Evolutionary conservation across 768 basidiomycete species (phyloP).

Genomic region (Lactifluus piperatus): DNA sequence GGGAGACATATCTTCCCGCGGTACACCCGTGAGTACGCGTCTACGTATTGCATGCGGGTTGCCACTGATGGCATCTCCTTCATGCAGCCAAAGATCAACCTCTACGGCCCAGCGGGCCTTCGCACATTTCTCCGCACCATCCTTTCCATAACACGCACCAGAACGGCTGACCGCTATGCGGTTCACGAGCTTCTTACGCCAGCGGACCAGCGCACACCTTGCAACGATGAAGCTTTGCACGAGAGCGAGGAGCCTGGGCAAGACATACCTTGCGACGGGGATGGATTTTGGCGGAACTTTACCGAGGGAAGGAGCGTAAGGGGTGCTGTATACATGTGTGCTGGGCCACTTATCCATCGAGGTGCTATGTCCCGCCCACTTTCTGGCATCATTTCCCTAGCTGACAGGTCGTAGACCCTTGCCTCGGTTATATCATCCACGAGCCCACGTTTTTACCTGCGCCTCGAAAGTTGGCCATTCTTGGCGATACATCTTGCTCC

Average conservation of each 20-base stretch:
- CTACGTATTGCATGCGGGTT: neutral
- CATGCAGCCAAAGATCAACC: conserved; percentile 43
- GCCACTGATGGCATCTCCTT: neutral
- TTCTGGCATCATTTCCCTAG: neutral
- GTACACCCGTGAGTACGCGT: neutral
- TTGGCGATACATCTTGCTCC: conserved; percentile 72
- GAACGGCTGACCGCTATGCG: conserved; percentile 51
- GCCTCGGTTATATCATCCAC: conserved; percentile 68
- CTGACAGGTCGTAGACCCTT: conserved; percentile 44
- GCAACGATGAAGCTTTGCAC: conserved; percentile 43
- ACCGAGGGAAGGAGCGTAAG: conserved; percentile 31
- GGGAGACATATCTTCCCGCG: conserved; percentile 19
- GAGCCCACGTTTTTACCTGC: conserved; percentile 36
- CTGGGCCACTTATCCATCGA: conserved; percentile 69
- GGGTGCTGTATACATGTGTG: conserved; percentile 50
- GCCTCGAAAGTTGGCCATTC: conserved; percentile 57
- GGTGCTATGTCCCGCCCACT: conserved; percentile 34
- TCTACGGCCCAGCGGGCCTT: conserved; percentile 75
- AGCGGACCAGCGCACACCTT: conserved; percentile 46
- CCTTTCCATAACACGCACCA: conserved; percentile 58
- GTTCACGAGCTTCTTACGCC: conserved; percentile 69
- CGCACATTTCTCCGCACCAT: conserved; percentile 65
- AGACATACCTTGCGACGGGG: conserved; percentile 44
- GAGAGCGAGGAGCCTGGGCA: conserved; percentile 53
- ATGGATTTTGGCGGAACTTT: conserved; percentile 63